Conservation (phyloP, 2,329 filamentous ascomycete genomes). For the Colletotrichum musicola region DNA sequence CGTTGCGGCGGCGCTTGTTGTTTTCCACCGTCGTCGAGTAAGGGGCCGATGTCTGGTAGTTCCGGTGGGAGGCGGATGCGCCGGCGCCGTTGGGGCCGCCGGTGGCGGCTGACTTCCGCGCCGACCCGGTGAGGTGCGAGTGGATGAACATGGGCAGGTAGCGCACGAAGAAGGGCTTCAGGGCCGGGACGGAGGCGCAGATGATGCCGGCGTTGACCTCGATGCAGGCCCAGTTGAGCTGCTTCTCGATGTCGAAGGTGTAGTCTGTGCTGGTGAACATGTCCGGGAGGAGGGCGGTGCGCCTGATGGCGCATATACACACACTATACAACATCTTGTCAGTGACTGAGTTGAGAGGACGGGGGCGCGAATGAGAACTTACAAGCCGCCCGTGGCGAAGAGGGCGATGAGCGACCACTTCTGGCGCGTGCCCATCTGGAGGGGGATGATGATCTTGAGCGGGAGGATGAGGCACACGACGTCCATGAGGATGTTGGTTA, state of each 20-base stretch:
- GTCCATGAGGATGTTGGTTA: slow-evolving; percentile 37
- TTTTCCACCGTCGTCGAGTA: slow-evolving; percentile 29
- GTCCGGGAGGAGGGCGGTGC: slow-evolving; percentile 45
- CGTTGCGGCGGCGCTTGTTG: slow-evolving; percentile 36
- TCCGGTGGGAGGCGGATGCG: neutral
- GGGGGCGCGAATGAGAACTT: neutral
- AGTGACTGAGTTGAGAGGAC: neutral
- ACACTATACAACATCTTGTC: slow-evolving; percentile 40
- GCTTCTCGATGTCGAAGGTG: slow-evolving; percentile 44
- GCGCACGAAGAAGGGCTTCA: slow-evolving; percentile 42
- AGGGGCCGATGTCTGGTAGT: slow-evolving; percentile 15
- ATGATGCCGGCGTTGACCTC: slow-evolving; percentile 39
- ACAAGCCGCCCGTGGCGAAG: slow-evolving; percentile 36
- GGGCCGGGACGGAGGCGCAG: slow-evolving; percentile 36
- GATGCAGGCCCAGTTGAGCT: slow-evolving; percentile 47
- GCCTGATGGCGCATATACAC: slow-evolving; percentile 47
- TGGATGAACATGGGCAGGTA: slow-evolving; percentile 38
- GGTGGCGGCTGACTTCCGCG: neutral
- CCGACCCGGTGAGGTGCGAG: slow-evolving; percentile 19
- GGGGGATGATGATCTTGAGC: slow-evolving; percentile 33
- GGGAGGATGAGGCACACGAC: slow-evolving; percentile 34
- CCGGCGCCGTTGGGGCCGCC: too few species aligned
- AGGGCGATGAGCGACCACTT: slow-evolving; percentile 33
- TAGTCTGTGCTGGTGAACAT: slow-evolving; percentile 44
- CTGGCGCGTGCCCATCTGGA: slow-evolving; percentile 34